These are phyloP conservation scores for Candolleomyces aberdarensis DNA, from an alignment of 768 basidiomycete species.

Conservation along the genomic window DNA sequence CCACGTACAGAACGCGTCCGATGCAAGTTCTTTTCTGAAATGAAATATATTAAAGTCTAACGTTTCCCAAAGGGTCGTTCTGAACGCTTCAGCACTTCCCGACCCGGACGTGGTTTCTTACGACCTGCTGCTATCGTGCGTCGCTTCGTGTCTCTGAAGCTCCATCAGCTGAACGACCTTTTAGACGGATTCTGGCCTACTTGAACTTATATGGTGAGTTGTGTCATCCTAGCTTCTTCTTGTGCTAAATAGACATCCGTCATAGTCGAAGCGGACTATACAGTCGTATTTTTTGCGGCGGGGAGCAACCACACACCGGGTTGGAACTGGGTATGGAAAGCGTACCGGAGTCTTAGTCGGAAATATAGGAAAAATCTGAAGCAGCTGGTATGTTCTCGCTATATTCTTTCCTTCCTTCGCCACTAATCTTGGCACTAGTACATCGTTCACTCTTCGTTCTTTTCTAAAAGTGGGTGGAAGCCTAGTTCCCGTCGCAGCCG, in stretches of 20 bases:
- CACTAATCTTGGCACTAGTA: constrained; percentile 41
- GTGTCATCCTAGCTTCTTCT: no score
- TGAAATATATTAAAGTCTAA: constrained; percentile 11
- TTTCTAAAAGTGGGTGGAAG: constrained; percentile 69
- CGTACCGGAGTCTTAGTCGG: constrained; percentile 73
- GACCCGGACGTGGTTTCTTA: constrained; percentile 76
- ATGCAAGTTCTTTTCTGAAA: constrained; percentile 54
- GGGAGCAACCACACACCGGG: constrained; percentile 70
- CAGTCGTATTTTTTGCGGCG: constrained; percentile 83
- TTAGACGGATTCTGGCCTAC: constrained; percentile 73
- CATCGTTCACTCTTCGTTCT: constrained; percentile 85
- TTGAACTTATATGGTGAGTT: constrained; percentile 73
- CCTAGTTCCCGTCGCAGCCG: not conserved
- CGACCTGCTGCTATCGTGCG: constrained; percentile 72
- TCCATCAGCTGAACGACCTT: constrained; percentile 11
- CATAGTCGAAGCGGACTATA: constrained; percentile 85
- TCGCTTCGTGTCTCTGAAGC: constrained; percentile 9
- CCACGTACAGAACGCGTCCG: constrained; percentile 58
- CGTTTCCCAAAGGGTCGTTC: constrained; percentile 58
- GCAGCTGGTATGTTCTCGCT: constrained; percentile 54
- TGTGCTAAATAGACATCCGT: not conserved
- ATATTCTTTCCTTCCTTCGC: not conserved
- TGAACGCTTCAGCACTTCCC: constrained; percentile 80
- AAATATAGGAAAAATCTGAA: constrained; percentile 91
- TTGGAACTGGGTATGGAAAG: constrained; percentile 93